phyloP scores from a whole-genome alignment of 225 moss, liverwort and hornwort species.

The Sphagnum tenellum region DNA sequence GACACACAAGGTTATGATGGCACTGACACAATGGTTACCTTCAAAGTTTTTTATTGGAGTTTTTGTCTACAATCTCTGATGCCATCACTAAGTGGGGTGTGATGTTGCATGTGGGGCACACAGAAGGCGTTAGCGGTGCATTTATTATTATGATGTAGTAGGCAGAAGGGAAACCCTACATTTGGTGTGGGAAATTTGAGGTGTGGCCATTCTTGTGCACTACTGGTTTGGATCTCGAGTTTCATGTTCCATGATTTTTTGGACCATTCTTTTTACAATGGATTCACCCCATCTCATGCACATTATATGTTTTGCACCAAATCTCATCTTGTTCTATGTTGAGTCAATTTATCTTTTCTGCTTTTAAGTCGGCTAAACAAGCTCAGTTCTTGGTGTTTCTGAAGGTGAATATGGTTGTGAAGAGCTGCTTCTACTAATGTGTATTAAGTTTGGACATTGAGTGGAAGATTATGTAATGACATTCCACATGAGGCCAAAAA shows the following conservation, averaged over 20 bases:
- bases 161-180: constrained; percentile 15
- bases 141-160: constrained; percentile 19
- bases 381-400: no score
- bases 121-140: constrained; percentile 53
- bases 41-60: not conserved
- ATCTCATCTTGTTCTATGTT: no score
- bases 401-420: no score
- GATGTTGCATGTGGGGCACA: constrained; percentile 42
- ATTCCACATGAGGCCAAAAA: no score
- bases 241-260: constrained; percentile 24
- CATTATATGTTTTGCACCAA: no score
- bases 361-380: no score
- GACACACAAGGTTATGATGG: no score
- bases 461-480: no score
- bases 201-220: constrained; percentile 13
- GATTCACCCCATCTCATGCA: not conserved
- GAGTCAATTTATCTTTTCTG: no score
- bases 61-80: constrained; percentile 6
- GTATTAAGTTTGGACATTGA: no score
- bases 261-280: constrained; percentile 26
- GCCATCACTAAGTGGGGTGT: constrained; percentile 32
- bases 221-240: constrained; percentile 15
- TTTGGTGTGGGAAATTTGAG: constrained; percentile 12
- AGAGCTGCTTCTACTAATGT: no score
- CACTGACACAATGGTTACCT: no score